A percentile compares a stretch with the other conserved stretches of the same genome.
Conservation (phyloP, 331 rosid species). For the Arachis monticola region DNA sequence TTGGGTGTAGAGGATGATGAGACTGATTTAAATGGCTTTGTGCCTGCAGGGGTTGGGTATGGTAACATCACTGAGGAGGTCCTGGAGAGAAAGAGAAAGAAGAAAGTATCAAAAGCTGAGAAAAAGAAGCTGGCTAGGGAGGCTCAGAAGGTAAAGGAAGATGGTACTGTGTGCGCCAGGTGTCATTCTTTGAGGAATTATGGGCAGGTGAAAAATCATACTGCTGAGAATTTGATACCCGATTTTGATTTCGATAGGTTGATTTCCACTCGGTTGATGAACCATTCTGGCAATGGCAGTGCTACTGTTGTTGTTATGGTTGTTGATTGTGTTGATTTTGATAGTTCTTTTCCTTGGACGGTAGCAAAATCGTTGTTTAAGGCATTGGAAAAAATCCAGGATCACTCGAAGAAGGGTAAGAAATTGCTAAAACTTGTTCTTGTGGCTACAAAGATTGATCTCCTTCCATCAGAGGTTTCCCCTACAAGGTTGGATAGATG, state of each 20-base stretch:
- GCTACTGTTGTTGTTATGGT: constrained; percentile 82
- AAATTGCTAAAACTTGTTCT: constrained; percentile 84
- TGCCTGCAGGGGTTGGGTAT: constrained; percentile 79
- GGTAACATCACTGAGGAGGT: constrained; percentile 79
- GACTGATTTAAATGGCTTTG: constrained; percentile 68
- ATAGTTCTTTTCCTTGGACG: constrained; percentile 80
- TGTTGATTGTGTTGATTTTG: constrained; percentile 95
- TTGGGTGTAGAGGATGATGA: constrained; percentile 57
- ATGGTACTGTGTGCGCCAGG: constrained; percentile 87
- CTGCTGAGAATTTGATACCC: constrained; percentile 85
- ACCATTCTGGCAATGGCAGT: constrained; percentile 67
- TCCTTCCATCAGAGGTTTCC: constrained; percentile 81
- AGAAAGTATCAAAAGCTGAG: constrained; percentile 77
- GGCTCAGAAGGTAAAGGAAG: constrained; percentile 74
- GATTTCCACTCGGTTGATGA: constrained; percentile 74
- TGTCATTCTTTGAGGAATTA: constrained; percentile 93
- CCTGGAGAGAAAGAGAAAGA: constrained; percentile 63
- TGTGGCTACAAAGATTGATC: constrained; percentile 92
- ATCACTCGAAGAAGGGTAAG: constrained; percentile 57
- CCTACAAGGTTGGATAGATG: constrained; percentile 89
- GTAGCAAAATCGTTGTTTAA: constrained; percentile 80
- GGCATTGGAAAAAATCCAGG: constrained; percentile 58
- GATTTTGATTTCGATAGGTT: constrained; percentile 92
- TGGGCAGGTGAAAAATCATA: constrained; percentile 83
- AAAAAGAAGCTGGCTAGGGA: constrained; percentile 79